Base-by-base conservation (phyloP, 345 rosid species). In the Gossypium sturtianum region DNA sequence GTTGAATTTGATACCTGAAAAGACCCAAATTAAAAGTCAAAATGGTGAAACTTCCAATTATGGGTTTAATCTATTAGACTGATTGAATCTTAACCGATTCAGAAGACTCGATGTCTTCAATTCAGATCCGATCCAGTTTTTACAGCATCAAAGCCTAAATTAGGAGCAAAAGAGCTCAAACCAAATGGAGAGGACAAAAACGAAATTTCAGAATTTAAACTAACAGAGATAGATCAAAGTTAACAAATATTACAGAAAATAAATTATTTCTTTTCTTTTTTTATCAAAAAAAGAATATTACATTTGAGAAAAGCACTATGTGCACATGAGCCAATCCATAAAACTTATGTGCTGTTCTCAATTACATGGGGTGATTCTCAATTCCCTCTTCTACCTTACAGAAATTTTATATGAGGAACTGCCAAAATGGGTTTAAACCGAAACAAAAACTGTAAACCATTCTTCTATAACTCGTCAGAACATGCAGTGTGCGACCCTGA, bases 261-360 rank as follows among this genome's bases (percentile, higher is more conserved):
- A 57, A 57, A 76, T 66, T 73, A 52, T 15, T 68, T 73, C 34
- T 3, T 25, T 11, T 57, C 43, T 81, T 13, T 41, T 13, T 41
- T 66, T 29, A 62, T 53, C 23, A 34, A 17, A 64, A 59, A 83
- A 78, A 71, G 61, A 25, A 59, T 70, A 76, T 64, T 81, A 81
- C 83, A 81, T 23, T 70, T 59, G 64, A 59, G 76, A 79, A 68
- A 69, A 77, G 84, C 80, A 76, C 66, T 70, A 47, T 76, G 72
- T 66, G 81, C 79, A 77, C 72, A 76, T 44, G 41, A 66, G 51
- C 59, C 22, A 48, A 77, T 71, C 74, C 74, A 71, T 45, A 25
- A 69, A 12, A 54, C 12, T 66, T 64, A 38, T 61, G 65, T 69
- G 74, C 75, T 77, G 38, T 69, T 73, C 70, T 72, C 59, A 71